phyloP scores from a whole-genome alignment of 805 yeast species.

The Sugiyamaella boreocaroliniensis region DNA sequence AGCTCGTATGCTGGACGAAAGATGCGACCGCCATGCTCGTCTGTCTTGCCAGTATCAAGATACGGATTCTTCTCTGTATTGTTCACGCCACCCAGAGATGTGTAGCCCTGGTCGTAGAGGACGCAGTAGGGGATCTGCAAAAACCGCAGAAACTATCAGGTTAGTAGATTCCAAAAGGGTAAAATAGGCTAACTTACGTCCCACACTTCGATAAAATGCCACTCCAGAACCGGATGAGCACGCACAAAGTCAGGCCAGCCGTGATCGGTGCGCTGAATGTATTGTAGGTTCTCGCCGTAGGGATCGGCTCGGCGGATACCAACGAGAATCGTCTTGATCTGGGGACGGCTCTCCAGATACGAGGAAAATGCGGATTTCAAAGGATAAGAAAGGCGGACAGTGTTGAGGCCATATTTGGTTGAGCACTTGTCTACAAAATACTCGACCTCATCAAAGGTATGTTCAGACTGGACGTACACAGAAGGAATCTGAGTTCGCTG shows the following conservation, averaged over 20 bases:
- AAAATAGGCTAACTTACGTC: slow-evolving; percentile 11
- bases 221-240: slow-evolving; percentile 80
- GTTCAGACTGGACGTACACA: slow-evolving; percentile 70
- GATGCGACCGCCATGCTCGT: slow-evolving; percentile 40
- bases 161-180: not conserved
- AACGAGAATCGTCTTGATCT: slow-evolving; percentile 68
- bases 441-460: slow-evolving; percentile 64
- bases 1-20: slow-evolving; percentile 43
- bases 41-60: slow-evolving; percentile 28
- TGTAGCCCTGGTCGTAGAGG: slow-evolving; percentile 77
- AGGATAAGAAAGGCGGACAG: slow-evolving; percentile 34
- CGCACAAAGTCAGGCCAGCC: slow-evolving; percentile 88
- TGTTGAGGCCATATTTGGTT: slow-evolving; percentile 46
- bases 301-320: slow-evolving; percentile 91
- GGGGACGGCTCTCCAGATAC: slow-evolving; percentile 48
- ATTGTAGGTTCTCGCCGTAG: slow-evolving; percentile 51
- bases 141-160: slow-evolving; percentile 46
- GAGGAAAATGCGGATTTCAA: slow-evolving; percentile 64
- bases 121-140: slow-evolving; percentile 61
- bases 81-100: slow-evolving; percentile 77
- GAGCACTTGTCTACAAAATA: slow-evolving; percentile 56
- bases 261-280: slow-evolving; percentile 72
- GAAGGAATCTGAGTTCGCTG: slow-evolving; percentile 38
- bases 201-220: slow-evolving; percentile 86
- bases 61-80: slow-evolving; percentile 70